These are phyloP conservation scores for Arachnomyces sp. DNA, from an alignment of 2,329 filamentous ascomycete species.

Conservation along the genomic window DNA sequence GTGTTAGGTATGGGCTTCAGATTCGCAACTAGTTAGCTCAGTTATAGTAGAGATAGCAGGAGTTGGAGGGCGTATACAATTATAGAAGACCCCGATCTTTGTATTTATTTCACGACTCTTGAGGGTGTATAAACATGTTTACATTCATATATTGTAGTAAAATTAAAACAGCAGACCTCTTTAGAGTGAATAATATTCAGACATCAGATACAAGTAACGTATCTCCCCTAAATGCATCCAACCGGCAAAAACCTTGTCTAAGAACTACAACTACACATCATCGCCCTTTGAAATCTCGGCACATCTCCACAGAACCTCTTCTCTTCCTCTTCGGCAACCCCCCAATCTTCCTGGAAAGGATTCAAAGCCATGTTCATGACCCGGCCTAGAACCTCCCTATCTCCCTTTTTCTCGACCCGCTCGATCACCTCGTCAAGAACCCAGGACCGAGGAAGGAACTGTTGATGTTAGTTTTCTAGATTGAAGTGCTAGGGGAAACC, in stretches of 20 bases:
- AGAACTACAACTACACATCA: slow-evolving; percentile 96
- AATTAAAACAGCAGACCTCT: no score
- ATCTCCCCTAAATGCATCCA: no score
- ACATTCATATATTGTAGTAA: no score
- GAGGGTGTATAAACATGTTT: no score
- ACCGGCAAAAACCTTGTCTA: slow-evolving; percentile 27
- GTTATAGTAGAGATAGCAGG: no score
- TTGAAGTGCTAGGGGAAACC: neutral
- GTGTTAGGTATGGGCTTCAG: no score
- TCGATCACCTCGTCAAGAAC: slow-evolving; percentile 88
- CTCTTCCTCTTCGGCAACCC: slow-evolving; percentile 63
- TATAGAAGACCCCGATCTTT: no score
- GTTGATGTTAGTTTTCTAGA: neutral
- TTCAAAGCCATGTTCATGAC: slow-evolving; percentile 76
- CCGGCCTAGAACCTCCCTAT: slow-evolving; percentile 67
- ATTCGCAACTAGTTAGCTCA: no score
- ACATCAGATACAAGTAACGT: no score
- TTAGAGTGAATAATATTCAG: no score
- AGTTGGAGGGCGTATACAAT: no score
- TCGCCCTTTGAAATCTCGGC: slow-evolving; percentile 64
- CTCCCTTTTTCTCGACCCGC: slow-evolving; percentile 74
- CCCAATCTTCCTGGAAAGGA: slow-evolving; percentile 68
- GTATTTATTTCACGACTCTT: no score
- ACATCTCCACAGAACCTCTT: slow-evolving; percentile 79
- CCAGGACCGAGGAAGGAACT: slow-evolving; percentile 84